Evolutionary conservation across 2,329 filamentous ascomycete genomes (phyloP), one percentile per base, ranked within the genome.

Genomic region (Hypomyces perniciosus): DNA sequence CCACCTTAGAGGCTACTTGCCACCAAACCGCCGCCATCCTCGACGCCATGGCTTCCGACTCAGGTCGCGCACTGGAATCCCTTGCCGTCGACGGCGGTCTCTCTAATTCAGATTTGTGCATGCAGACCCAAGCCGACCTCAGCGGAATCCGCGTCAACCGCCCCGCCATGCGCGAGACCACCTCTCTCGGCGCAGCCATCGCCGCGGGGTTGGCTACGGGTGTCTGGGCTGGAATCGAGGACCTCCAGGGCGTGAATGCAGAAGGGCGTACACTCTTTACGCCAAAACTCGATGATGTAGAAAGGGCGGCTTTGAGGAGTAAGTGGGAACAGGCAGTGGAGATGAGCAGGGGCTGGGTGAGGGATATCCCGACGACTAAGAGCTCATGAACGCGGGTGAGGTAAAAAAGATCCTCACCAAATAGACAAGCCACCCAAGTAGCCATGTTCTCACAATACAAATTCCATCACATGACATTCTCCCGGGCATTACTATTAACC

Each of bases 21-120:
- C 95, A 88, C 75, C 90, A 96, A 70, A 95, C 89, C 27, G 90
- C 90, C 61, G 90, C 90, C 26, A 95, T 96, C 61, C 79, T 96
- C 27, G 85, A 93, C 63, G 89, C 90, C 55, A 96, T 96, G 90
- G 88, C 88, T 63, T 83, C 85, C 59, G 90, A 95, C 70, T 90
- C 85, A 48, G 84, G 84, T 34, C 84, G 91, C 64, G 81, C 81
- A 56, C 78, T 96, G 31, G 78, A 81, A 52, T 81, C 85, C 57
- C 76, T 96, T 40, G 85, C 88, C 33, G 90, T 95, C 40, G 90
- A 96, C 63, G 90, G 90, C 51, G 90, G 90, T 52, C 88, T 96
- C 78, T 90, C 86, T 61, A 92, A 89, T 69, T 92, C 88, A 8
- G 86, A 91, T 64, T 77, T 95, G 50, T 90, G 85, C 71, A 96